Base-by-base conservation (phyloP, 352 stramenopile genomes). In the Hyaloperonospora brassicae region DNA sequence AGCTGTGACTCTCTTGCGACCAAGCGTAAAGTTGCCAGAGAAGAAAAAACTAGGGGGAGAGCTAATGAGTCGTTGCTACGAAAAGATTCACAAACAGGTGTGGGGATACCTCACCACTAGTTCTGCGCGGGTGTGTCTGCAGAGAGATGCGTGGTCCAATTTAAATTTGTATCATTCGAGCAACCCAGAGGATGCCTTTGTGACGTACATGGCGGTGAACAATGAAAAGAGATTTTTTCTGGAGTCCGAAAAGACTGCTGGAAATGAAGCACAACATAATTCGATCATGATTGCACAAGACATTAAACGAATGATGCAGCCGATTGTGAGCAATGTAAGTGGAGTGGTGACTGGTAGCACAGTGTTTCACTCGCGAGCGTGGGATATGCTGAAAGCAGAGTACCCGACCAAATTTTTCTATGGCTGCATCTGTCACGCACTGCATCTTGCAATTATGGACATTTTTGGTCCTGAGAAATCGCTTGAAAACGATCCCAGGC, bases 361-460 rank as follows among this genome's bases (percentile, higher is more conserved):
- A 0, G 72, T 86, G 60, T 83, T 77, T 57, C 76, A 92, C 40
- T 82, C 76, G 11, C 69, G 73, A 36, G 79, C 81, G 4, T 92
- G 81, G 81, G 77, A 89, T 62, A 80, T 89, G 70, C 75, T 92
- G 35, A 92, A 92, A 55, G 70, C 66, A 2, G 79, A 92, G 57
- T 89, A 84, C 52, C 81, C 81, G 42, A 89, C 81, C 47, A 92
- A 89, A 61, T 92, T 92, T 48, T 92, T 92, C 55, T 92, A 92
- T 41, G 81, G 81, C 5, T 92, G 81, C 51, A 89, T 88, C 60
- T 86, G 75, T 14, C 77, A 92, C 47, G 81, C 81, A 24, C 68
- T 92, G 2, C 79, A 92, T 42, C 51, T 92, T 38, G 76, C 73
- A 24, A 87, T 92, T 52, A 86, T 84, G 75, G 81, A 92, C 55